phyloP scores from a whole-genome alignment of 139 green algal genomes.

The Eudorina sp. region DNA sequence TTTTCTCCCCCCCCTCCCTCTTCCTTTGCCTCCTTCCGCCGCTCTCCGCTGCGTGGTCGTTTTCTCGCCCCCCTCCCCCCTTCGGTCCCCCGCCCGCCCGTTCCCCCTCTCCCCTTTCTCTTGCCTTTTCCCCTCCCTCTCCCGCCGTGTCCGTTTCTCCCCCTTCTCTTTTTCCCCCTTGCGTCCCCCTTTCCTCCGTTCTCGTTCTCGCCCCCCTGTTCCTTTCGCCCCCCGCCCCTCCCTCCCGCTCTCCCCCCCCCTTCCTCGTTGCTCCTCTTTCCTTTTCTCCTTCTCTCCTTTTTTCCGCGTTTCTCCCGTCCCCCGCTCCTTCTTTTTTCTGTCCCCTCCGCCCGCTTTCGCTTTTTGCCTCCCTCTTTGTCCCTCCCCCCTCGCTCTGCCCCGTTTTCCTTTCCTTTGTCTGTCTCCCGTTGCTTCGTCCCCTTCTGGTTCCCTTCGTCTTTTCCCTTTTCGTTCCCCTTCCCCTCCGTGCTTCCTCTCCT shows the following conservation, averaged over 20 bases:
- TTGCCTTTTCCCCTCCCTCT: not conserved
- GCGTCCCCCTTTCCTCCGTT: too few species aligned
- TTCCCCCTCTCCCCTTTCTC: too few species aligned
- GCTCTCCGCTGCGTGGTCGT: too few species aligned
- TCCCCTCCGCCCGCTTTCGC: too few species aligned
- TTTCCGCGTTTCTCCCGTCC: not conserved
- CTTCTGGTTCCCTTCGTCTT: too few species aligned
- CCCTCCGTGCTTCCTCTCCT: not conserved
- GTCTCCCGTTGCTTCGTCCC: not conserved
- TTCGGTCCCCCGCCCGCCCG: too few species aligned
- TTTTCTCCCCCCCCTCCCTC: not conserved
- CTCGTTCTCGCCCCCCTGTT: too few species aligned
- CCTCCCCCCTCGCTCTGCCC: not conserved
- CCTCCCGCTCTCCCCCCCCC: not conserved
- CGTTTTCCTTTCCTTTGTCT: not conserved
- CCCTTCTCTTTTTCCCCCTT: too few species aligned
- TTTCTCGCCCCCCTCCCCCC: too few species aligned
- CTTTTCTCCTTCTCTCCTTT: not conserved
- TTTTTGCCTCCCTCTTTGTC: not conserved
- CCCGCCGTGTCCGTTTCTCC: too few species aligned
- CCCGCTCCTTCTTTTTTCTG: too few species aligned
- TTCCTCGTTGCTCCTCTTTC: not conserved
- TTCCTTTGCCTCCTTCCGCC: too few species aligned
- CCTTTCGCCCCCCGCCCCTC: not conserved
- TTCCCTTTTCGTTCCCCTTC: not conserved